A percentile compares a stretch with the other conserved stretches of the same genome.
Evolutionary conservation across 768 basidiomycete species (phyloP).

Genomic region (Tephrocybe sp.): DNA sequence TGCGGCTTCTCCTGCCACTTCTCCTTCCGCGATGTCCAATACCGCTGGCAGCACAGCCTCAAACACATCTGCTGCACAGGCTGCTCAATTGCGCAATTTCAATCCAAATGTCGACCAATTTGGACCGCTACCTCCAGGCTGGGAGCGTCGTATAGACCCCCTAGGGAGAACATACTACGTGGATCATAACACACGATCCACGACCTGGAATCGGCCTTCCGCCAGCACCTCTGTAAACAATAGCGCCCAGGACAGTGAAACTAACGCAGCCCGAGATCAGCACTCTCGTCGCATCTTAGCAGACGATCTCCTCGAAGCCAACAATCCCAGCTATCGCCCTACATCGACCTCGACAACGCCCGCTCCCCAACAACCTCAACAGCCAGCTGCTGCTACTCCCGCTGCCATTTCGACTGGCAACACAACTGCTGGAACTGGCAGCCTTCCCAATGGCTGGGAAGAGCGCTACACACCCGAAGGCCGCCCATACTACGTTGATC

Average conservation of each 20-base stretch:
- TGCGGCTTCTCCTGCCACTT: slow-evolving; percentile 19
- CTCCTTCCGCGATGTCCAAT: slow-evolving; percentile 22
- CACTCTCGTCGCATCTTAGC: slow-evolving; percentile 81
- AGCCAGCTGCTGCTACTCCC: slow-evolving; percentile 26
- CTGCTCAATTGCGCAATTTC: slow-evolving; percentile 73
- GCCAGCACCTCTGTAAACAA: slow-evolving; percentile 71
- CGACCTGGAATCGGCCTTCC: slow-evolving; percentile 96
- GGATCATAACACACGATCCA: slow-evolving; percentile 96
- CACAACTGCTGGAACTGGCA: slow-evolving; percentile 74
- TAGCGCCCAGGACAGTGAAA: slow-evolving; percentile 69
- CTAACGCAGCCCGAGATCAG: slow-evolving; percentile 82
- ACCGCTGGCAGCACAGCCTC: slow-evolving; percentile 19
- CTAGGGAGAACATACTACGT: slow-evolving; percentile 97
- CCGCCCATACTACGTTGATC: slow-evolving; percentile 98
- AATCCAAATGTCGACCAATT: slow-evolving; percentile 94
- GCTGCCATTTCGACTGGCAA: slow-evolving; percentile 41
- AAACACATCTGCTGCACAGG: slow-evolving; percentile 42
- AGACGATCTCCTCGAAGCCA: slow-evolving; percentile 83
- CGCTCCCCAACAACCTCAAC: slow-evolving; percentile 15
- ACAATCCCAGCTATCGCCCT: slow-evolving; percentile 39
- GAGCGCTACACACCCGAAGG: slow-evolving; percentile 98
- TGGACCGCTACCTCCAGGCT: slow-evolving; percentile 85
- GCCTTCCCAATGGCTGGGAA: slow-evolving; percentile 96
- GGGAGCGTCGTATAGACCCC: slow-evolving; percentile 98
- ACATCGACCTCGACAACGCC: slow-evolving; percentile 20